phyloP scores from a whole-genome alignment of 352 stramenopile species.

The Pythium dissimile region DNA sequence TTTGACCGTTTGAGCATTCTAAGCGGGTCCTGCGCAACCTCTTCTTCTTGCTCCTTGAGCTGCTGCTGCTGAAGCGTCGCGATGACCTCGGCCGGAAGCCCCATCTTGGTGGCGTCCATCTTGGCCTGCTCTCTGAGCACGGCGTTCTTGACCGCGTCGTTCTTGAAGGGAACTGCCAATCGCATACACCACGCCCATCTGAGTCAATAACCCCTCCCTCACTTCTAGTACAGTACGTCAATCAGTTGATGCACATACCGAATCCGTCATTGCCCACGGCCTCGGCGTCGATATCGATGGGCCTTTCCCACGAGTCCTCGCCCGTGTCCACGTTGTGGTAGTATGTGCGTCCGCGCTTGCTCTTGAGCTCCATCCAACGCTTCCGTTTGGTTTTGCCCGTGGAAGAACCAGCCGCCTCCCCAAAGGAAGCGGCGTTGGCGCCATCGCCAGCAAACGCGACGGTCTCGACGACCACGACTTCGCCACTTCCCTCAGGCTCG shows the following conservation, averaged over 20 bases:
- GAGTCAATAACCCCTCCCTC: background rate
- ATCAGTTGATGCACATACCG: no score
- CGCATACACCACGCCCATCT: background rate
- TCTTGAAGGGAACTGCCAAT: conserved; percentile 80
- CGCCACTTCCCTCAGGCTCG: conserved; percentile 24
- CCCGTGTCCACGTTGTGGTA: conserved; percentile 84
- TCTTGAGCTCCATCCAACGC: conserved; percentile 63
- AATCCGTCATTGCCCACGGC: conserved; percentile 49
- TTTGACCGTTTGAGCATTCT: conserved; percentile 24
- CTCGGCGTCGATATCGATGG: conserved; percentile 59
- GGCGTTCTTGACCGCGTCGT: conserved; percentile 77
- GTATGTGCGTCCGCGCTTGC: conserved; percentile 62
- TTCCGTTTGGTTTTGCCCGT: conserved; percentile 31
- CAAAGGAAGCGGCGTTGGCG: no score
- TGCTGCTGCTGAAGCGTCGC: conserved; percentile 37
- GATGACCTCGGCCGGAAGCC: conserved; percentile 59
- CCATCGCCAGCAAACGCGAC: conserved; percentile 32
- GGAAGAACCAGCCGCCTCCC: background rate
- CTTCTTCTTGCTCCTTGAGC: conserved; percentile 11
- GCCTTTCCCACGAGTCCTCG: conserved; percentile 76
- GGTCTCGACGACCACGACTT: conserved; percentile 28
- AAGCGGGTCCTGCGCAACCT: conserved; percentile 23
- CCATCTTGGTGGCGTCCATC: conserved; percentile 63
- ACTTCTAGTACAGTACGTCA: no score
- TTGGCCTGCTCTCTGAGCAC: conserved; percentile 76